Conservation (phyloP, 2,329 filamentous ascomycete species). For the Ophiocordyceps robertsii region DNA sequence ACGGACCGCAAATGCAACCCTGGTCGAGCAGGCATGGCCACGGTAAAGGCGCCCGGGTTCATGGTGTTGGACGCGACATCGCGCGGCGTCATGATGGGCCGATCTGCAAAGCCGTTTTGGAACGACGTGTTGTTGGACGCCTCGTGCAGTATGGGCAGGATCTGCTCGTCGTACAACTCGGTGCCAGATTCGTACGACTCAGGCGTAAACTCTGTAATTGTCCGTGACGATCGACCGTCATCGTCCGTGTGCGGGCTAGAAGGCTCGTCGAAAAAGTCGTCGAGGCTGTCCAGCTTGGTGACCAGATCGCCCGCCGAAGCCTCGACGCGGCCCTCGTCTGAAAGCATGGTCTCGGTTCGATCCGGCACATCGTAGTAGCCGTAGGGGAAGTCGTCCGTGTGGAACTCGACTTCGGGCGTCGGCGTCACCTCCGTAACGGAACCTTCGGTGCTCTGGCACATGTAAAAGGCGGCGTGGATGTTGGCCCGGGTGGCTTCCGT, state of each 20-base stretch:
- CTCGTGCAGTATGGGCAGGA: conserved; percentile 77
- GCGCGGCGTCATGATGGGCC: conserved; percentile 45
- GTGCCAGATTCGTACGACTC: conserved; percentile 62
- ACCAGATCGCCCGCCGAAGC: conserved; percentile 65
- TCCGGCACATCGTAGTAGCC: conserved; percentile 62
- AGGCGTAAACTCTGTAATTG: conserved; percentile 50
- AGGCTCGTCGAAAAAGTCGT: conserved; percentile 70
- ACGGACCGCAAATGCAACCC: conserved; percentile 69
- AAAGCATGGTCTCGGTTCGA: conserved; percentile 84
- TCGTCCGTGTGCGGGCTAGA: conserved; percentile 43
- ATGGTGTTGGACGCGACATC: conserved; percentile 48
- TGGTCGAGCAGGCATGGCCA: conserved; percentile 38
- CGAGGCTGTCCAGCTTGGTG: conserved; percentile 62
- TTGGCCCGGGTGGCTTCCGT: conserved; percentile 78
- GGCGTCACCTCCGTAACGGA: conserved; percentile 44
- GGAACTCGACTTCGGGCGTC: conserved; percentile 85
- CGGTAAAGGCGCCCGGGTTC: conserved; percentile 46
- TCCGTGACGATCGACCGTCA: conserved; percentile 47
- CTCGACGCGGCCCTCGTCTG: conserved; percentile 63
- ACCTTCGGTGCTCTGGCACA: conserved; percentile 60
- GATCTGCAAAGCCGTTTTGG: conserved; percentile 77
- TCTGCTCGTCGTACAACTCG: conserved; percentile 84
- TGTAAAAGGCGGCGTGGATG: conserved; percentile 93
- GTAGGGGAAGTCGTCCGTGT: conserved; percentile 75
- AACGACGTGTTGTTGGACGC: conserved; percentile 71